phyloP scores from a whole-genome alignment of 2,329 filamentous ascomycete species.

The Conoideocrella luteorostrata region DNA sequence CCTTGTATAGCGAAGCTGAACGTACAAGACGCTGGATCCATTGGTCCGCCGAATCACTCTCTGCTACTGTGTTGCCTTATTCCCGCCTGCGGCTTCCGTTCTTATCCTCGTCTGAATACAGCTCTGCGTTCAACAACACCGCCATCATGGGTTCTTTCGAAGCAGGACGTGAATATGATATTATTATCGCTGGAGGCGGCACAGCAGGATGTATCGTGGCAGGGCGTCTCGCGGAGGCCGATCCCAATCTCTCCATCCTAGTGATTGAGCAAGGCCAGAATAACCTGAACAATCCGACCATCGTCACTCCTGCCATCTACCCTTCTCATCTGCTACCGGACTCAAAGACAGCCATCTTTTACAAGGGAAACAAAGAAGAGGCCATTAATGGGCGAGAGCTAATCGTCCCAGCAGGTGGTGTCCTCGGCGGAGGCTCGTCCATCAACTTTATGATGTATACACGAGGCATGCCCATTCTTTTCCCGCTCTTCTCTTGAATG shows the following conservation, averaged over 20 bases:
- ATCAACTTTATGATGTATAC: slow-evolving; percentile 28
- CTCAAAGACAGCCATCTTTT: slow-evolving; percentile 16
- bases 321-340: slow-evolving; percentile 15
- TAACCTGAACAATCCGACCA: slow-evolving; percentile 18
- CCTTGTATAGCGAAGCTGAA: no score
- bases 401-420: slow-evolving; percentile 18
- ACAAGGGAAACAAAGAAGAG: slow-evolving; percentile 16
- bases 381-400: slow-evolving; percentile 17
- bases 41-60: no score
- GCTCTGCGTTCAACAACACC: no score
- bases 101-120: no score
- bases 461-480: slow-evolving; percentile 17
- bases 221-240: slow-evolving; percentile 18
- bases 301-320: slow-evolving; percentile 19
- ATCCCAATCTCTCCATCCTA: slow-evolving; percentile 19
- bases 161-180: slow-evolving; percentile 13
- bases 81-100: no score
- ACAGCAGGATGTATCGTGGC: slow-evolving; percentile 21
- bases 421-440: slow-evolving; percentile 26
- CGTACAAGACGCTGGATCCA: no score
- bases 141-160: slow-evolving; percentile 12
- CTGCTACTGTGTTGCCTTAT: no score
- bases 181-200: slow-evolving; percentile 21
- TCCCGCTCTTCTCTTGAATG: no score
- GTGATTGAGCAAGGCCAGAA: slow-evolving; percentile 22